Base-by-base conservation (phyloP, 2,329 filamentous ascomycete genomes). In the Alternaria atra region DNA sequence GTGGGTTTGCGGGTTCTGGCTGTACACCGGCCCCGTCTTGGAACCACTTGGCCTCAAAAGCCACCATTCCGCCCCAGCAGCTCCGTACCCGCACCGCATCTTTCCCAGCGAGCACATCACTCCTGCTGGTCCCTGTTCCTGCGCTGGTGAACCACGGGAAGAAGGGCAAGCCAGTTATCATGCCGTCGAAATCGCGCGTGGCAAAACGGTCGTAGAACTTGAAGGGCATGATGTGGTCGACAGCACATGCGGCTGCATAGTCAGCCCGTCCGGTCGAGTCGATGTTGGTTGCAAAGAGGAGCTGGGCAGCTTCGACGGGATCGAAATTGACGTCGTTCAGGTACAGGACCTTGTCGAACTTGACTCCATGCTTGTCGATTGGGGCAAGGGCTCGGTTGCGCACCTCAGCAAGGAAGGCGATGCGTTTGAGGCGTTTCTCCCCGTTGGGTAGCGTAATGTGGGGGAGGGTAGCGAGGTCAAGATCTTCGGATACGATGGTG, bases 21-120 rank as follows among this genome's bases (percentile, higher is more conserved):
- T 73, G 78, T 43, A 48, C 53, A 12, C 52, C 50, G 23, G 57
- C 40, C 42, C 66, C 61, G 17, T 82, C 78, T 68, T 88, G 86
- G 47, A 90, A 86, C 75, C 85, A 88, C 47, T 80, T 79, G 1
- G 86, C 88, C 71, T 89, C 84, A 77, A 89, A 89, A 2, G 87
- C 87, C 2, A 87, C 89, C 86, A 93, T 92, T 23, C 91, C 91
- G 53, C 90, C 89, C 91, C 91, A 93, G 78, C 91, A 93, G 65
- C 88, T 89, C 68, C 85, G 86, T 1, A 93, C 90, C 8, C 87
- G 85, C 1, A 93, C 90, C 0, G 90, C 86, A 66, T 89, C 87
- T 37, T 76, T 84, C 56, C 87, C 85, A 0, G 80, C 80, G 2
- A 91, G 76, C 17, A 92, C 88, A 72, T 91, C 90, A 5, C 82